phyloP scores from a whole-genome alignment of 768 basidiomycete genomes.

The Pleurotus eryngii region DNA sequence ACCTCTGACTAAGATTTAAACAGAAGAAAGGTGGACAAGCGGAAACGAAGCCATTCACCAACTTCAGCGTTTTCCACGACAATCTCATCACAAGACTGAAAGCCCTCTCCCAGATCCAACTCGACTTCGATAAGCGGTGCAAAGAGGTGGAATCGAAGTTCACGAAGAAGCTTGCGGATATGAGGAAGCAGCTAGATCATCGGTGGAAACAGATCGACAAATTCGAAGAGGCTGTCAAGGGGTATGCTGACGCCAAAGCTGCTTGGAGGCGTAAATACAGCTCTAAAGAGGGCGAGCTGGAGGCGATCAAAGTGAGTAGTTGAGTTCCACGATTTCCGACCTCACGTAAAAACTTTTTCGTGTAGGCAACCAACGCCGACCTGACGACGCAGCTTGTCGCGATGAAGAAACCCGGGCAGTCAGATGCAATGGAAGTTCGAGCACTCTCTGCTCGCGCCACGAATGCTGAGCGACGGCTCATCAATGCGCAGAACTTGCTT shows the following conservation, averaged over 20 bases:
- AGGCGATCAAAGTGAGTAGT: conserved; percentile 69
- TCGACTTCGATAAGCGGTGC: conserved; percentile 80
- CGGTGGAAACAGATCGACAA: conserved; percentile 93
- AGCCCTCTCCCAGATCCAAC: conserved; percentile 76
- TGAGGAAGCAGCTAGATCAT: conserved; percentile 83
- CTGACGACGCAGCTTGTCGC: conserved; percentile 65
- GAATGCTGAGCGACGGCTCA: conserved; percentile 86
- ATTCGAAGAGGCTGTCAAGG: conserved; percentile 84
- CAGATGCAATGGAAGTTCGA: conserved; percentile 67
- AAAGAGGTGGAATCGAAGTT: conserved; percentile 78
- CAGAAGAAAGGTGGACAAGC: conserved; percentile 70
- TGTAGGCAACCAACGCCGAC: conserved; percentile 70
- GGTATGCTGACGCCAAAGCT: conserved; percentile 74
- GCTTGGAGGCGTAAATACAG: conserved; percentile 81
- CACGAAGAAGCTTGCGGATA: conserved; percentile 67
- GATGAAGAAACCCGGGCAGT: conserved; percentile 55
- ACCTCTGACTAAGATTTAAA: not conserved
- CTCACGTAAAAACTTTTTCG: not conserved
- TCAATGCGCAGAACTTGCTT: conserved; percentile 82
- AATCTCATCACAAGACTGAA: conserved; percentile 88
- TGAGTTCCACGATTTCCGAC: not conserved
- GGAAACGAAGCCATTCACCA: conserved; percentile 90
- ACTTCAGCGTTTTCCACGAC: conserved; percentile 92
- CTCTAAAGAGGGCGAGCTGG: conserved; percentile 87
- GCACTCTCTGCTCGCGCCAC: conserved; percentile 70